Base-by-base conservation (phyloP, 2,329 filamentous ascomycete genomes). In the Colletotrichum phormii region DNA sequence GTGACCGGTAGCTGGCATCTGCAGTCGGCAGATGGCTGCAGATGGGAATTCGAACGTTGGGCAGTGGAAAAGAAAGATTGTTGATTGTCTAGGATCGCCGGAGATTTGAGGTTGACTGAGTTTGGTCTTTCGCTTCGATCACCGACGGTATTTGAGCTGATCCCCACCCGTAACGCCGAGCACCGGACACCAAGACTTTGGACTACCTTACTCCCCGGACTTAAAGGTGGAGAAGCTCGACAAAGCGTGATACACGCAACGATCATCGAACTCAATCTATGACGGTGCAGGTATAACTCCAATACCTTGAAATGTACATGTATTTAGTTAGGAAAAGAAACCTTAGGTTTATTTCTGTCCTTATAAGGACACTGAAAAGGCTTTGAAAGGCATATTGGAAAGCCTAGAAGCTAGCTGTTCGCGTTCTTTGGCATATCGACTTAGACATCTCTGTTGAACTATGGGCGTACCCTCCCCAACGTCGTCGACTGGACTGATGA, bases 321-420 rank as follows among this genome's bases (percentile, higher is more conserved):
- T 35, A 49, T n/a, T n/a, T 5, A 18, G n/a, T 6, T n/a, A 5
- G 18, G 9, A 4, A 49, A 3, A 9, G 42, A 49, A 3, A n/a
- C 7, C 9, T 7, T 4, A n/a, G 42, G 8, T 1, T n/a, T 5
- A 2, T 1, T n/a, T 3, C 18, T 2, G 3, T 9, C 18, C 18
- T 49, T 42, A 42, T 42, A 42, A 42, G 35, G 12, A 13, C 11
- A 12, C 26, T 26, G 4, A 4, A 26, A 26, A 4, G 26, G 26
- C 26, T 26, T 4, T 26, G 26, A 26, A 26, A 26, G 26, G 26
- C 26, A 26, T 26, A 2, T 26, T 26, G 2, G 26, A 26, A 26
- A 26, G 26, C 26, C 26, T 26, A 26, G 4, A 26, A 26, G 26
- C 26, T 4, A 4, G 37, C 37, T 15, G 5, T 42, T 15, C 7